Evolutionary conservation across 2,329 filamentous ascomycete genomes (phyloP), one percentile per base, ranked within the genome.

Genomic region (Claviceps pazoutovae): DNA sequence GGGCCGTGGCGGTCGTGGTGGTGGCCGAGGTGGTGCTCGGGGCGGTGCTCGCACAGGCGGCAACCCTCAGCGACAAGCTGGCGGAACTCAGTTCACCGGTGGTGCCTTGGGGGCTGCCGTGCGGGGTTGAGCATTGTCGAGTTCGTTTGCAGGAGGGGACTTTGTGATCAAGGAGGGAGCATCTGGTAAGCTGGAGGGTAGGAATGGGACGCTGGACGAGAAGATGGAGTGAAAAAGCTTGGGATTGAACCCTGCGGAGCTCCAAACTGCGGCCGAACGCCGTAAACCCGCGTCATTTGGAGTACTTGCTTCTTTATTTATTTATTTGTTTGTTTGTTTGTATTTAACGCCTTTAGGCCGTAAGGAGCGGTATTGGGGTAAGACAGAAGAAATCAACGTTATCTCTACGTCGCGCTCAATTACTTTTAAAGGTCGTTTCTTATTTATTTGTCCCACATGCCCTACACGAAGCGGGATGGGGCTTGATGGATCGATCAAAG

Each of bases 11-110:
- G 86, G 82, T 50, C 68, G 67, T 64, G 80, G 70, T 19, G 79
- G 84, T 55, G 83, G 85, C 43, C 74, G 76, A 51, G 72, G 83
- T 44, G 72, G 76, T 30, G 78, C 84, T 48, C 70, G 80, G 43
- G 80, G 83, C 44, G 83, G 83, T 51, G 72, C 80, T 38, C 71
- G 77, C 56, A 66, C 68, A 46, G 76, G 76, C 54, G 79, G 77
- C 55, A 78, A 79, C 66, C 66, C 73, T 19, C 83, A 80, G 65
- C 74, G 82, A 68, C 81, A 84, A 65, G 79, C 82, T 58, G 80
- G 83, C 55, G 85, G 85, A 61, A 86, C 84, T 57, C 84, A 88
- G 65, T 91, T 90, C 70, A 89, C 86, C 14, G 86, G 86, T 56
- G 86, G 86, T 68, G 86, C 85, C 55, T 71, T 91, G 67, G 85